Base-by-base conservation (phyloP, 116 monocot genomes). In the Posidonia oceanica region DNA sequence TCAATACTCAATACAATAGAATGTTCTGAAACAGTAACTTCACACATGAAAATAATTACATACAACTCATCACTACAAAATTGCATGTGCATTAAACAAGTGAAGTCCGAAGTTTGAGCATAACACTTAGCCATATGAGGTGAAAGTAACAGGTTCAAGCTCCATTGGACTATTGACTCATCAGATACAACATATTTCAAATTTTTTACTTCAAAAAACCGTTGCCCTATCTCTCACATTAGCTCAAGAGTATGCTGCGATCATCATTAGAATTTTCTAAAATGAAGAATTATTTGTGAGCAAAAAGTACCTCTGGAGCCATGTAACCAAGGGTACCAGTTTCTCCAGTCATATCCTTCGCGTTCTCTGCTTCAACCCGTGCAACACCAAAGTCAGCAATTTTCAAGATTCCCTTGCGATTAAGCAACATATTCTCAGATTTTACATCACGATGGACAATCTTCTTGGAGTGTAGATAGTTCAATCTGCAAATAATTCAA, bases 311-410 rank as follows among this genome's bases (percentile, higher is more conserved):
- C 92, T 92, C 92, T 39, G 92, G 92, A 38, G 92, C 92, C 92
- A 92, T 92, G 79, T 92, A 92, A 56, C 92, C 92, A 60, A 88
- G 86, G 0, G 92, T 92, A 71, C 92, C 92, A 38, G 92, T 92
- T 70, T 92, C 92, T 21, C 92, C 92, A 7, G 92, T 92, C 92
- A 92, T 92, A 54, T 94, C 94, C 69, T 84, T 84, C 29, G 90
- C 91, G 71, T 94, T 94, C 61, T 77, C 76, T 54, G 94, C 94
- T 72, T 94, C 94, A 62, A 94, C 77, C 17, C 94, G 83, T 41
- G 91, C 91, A 68, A 92, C 91, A 73, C 91, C 91, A 74, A 92
- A 92, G 59, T 92, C 91, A 51, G 91, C 92, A 71, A 92, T 92
- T 73, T 92, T 92, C 23, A 92, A 76, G 14, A 73, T 84, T 67